Conservation (phyloP, 2,329 filamentous ascomycete genomes). For the Biscogniauxia marginata region DNA sequence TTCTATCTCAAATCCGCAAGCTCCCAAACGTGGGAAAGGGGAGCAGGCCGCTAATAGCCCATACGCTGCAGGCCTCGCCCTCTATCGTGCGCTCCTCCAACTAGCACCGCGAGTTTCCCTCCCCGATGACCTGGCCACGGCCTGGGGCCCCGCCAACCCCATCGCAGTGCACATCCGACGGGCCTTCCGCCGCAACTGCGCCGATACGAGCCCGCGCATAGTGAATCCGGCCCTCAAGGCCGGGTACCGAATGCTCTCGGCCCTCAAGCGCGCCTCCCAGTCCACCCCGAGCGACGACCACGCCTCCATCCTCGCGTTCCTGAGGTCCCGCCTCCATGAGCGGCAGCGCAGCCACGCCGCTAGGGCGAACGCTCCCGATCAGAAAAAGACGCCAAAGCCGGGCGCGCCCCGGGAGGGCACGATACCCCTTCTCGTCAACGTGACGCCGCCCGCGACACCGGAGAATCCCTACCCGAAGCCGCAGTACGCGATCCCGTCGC, state of each 20-base stretch:
- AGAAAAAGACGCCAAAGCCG: slow-evolving; percentile 10
- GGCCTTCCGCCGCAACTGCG: slow-evolving; percentile 60
- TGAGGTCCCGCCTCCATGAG: slow-evolving; percentile 39
- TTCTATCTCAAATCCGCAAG: too few species aligned
- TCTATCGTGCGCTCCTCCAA: slow-evolving; percentile 68
- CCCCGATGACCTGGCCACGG: slow-evolving; percentile 42
- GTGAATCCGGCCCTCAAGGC: slow-evolving; percentile 61
- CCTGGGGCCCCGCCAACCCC: slow-evolving; percentile 38
- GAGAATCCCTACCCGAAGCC: slow-evolving; percentile 35
- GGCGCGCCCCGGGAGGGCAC: slow-evolving; percentile 19
- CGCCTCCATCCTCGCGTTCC: slow-evolving; percentile 39
- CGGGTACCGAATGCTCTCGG: slow-evolving; percentile 52
- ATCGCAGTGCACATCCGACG: slow-evolving; percentile 59
- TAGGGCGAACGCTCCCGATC: too few species aligned
- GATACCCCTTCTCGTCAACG: slow-evolving; percentile 33
- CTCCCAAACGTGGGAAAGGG: too few species aligned
- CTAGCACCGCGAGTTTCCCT: slow-evolving; percentile 55
- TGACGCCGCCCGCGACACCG: slow-evolving; percentile 31
- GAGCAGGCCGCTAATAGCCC: too few species aligned
- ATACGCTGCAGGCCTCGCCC: slow-evolving; percentile 56
- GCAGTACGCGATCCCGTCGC: slow-evolving; percentile 46
- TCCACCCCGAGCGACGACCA: slow-evolving; percentile 35
- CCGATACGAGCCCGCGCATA: slow-evolving; percentile 57
- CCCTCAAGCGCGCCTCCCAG: slow-evolving; percentile 17
- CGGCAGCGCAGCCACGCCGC: slow-evolving; percentile 25